These are phyloP conservation scores for Coniella vitis DNA, from an alignment of 2,329 filamentous ascomycete species.

Conservation along the genomic window DNA sequence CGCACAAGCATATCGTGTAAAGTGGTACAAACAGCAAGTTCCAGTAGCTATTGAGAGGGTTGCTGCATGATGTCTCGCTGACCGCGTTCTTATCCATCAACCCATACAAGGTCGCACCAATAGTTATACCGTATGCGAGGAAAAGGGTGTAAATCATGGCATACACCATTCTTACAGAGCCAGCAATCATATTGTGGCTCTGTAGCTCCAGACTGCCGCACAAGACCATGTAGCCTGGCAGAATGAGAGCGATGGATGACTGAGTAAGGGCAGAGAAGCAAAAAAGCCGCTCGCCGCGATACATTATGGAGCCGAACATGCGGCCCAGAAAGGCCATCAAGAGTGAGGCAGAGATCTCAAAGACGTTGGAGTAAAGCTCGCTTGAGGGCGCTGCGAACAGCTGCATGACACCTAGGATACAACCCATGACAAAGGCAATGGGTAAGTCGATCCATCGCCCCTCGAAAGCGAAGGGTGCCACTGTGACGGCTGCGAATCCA, in stretches of 20 bases:
- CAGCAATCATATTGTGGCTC: conserved; percentile 61
- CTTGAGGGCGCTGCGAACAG: conserved; percentile 65
- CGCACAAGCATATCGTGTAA: conserved; percentile 57
- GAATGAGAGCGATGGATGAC: conserved; percentile 67
- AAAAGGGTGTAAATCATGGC: conserved; percentile 68
- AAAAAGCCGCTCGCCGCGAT: conserved; percentile 45
- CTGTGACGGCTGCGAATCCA: conserved; percentile 66
- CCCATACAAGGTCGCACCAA: conserved; percentile 58
- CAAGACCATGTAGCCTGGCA: conserved; percentile 63
- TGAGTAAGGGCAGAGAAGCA: conserved; percentile 68
- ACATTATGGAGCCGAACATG: conserved; percentile 58
- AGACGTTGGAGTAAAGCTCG: conserved; percentile 51
- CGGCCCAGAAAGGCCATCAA: conserved; percentile 63
- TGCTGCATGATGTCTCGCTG: conserved; percentile 35
- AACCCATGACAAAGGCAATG: conserved; percentile 68
- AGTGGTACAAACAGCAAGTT: conserved; percentile 54
- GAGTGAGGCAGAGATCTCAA: conserved; percentile 44
- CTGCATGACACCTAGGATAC: conserved; percentile 66
- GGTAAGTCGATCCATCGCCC: conserved; percentile 73
- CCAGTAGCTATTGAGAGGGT: conserved; percentile 41
- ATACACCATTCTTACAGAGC: conserved; percentile 68
- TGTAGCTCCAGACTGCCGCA: conserved; percentile 56
- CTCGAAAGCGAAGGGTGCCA: conserved; percentile 75
- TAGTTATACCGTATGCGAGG: conserved; percentile 65
- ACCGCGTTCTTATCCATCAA: conserved; percentile 50